Percentiles rank a stretch among this genome's conserved stretches.
phyloP scores from a whole-genome alignment of 75 land plant species.

The Larix kaempferi region DNA sequence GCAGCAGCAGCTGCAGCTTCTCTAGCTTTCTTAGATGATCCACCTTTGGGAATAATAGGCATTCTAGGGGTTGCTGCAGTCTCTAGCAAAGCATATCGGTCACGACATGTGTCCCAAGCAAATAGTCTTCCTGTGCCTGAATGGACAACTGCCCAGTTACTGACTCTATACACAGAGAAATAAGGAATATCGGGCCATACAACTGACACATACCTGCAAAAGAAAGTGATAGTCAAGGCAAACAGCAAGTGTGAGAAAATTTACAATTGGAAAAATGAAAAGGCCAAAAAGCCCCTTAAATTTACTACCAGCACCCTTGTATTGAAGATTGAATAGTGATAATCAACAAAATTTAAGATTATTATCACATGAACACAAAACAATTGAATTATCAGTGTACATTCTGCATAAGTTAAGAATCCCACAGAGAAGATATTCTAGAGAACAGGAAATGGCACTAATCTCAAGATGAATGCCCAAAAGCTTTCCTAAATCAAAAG shows the following conservation, averaged over 20 bases:
- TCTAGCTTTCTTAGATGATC: slow-evolving; percentile 87
- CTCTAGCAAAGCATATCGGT: slow-evolving; percentile 89
- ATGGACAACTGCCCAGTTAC: slow-evolving; percentile 89
- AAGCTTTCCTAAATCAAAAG: too few relatives aligned
- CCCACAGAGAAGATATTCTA: too few relatives aligned
- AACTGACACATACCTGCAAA: slow-evolving; percentile 79
- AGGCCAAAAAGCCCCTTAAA: too few relatives aligned
- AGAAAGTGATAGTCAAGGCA: background rate
- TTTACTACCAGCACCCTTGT: too few relatives aligned
- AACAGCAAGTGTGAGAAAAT: background rate
- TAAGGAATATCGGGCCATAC: slow-evolving; percentile 97
- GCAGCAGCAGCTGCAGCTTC: slow-evolving; percentile 98
- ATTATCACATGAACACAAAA: too few relatives aligned
- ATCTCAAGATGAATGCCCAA: too few relatives aligned
- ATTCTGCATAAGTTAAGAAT: too few relatives aligned
- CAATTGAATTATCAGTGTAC: too few relatives aligned
- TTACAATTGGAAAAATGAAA: background rate
- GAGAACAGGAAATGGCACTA: too few relatives aligned
- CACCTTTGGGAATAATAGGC: slow-evolving; percentile 63
- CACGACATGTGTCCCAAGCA: slow-evolving; percentile 98
- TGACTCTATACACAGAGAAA: slow-evolving; percentile 74
- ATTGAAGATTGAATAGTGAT: too few relatives aligned
- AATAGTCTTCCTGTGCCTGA: slow-evolving; percentile 87
- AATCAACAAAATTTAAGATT: too few relatives aligned
- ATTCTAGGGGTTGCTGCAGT: slow-evolving; percentile 68